Evolutionary conservation across 2,329 filamentous ascomycete species (phyloP).

Genomic region (Botrytis sinoallii): DNA sequence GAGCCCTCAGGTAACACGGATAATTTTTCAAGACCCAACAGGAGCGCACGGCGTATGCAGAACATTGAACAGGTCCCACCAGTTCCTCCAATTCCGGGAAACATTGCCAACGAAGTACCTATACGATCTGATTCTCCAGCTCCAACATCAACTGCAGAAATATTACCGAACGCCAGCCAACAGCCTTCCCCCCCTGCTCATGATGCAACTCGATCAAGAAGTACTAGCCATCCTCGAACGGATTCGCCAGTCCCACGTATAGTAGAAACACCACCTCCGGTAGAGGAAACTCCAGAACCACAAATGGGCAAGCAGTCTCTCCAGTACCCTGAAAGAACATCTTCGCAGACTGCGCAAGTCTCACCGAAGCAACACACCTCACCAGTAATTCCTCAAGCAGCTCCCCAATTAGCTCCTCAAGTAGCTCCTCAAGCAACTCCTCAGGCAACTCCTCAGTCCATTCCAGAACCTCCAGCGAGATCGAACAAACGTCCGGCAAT

Average conservation of each 20-base stretch:
- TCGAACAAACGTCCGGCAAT: conserved; percentile 44
- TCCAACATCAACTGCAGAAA: conserved; percentile 1
- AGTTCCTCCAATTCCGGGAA: conserved; percentile 19
- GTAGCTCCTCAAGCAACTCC: neutral
- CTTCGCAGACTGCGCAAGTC: conserved; percentile 18
- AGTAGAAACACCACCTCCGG: conserved; percentile 59
- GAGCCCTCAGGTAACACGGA: conserved; percentile 58
- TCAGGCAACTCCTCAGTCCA: conserved; percentile 29
- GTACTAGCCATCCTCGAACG: conserved; percentile 32
- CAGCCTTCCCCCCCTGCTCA: conserved; percentile 3
- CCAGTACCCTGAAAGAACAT: conserved; percentile 20
- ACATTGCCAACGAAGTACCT: conserved; percentile 21
- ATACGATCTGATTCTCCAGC: conserved; percentile 22
- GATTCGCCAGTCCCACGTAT: conserved; percentile 53
- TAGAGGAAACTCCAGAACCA: conserved; percentile 27
- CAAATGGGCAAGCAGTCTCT: conserved; percentile 20
- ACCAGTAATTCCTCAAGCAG: neutral
- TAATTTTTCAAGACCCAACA: conserved; percentile 60
- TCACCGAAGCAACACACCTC: conserved; percentile 42
- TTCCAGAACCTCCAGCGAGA: conserved; percentile 48
- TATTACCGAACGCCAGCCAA: neutral
- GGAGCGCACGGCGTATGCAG: conserved; percentile 32
- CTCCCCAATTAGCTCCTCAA: conserved; percentile 19
- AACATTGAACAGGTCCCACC: conserved; percentile 27
- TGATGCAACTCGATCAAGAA: conserved; percentile 24